A percentile compares a stretch with the other conserved stretches of the same genome.
These are phyloP conservation scores for Aspergillus sp. DNA, from an alignment of 2,329 filamentous ascomycete genomes.

Conservation along the genomic window DNA sequence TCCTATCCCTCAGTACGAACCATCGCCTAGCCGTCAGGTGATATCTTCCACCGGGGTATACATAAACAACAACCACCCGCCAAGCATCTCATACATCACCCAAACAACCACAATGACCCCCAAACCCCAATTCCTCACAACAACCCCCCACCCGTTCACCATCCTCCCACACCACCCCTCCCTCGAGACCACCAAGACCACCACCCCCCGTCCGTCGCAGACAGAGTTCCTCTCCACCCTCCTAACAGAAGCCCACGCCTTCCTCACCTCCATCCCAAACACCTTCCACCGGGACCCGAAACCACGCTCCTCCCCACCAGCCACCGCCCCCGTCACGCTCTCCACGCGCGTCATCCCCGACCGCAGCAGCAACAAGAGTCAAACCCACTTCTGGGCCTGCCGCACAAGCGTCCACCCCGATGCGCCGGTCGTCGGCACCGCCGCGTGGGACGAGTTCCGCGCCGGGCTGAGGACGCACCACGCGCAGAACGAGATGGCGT, in stretches of 20 bases:
- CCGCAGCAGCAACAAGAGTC: neutral
- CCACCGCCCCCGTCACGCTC: constrained; percentile 30
- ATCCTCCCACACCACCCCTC: constrained; percentile 30
- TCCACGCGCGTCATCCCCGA: constrained; percentile 10
- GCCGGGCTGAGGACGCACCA: constrained; percentile 37
- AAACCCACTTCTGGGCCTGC: constrained; percentile 41
- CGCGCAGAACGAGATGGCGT: constrained; percentile 41
- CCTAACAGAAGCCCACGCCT: constrained; percentile 28
- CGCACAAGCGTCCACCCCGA: constrained; percentile 39
- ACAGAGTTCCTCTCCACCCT: constrained; percentile 21
- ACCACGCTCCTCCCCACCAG: constrained; percentile 26
- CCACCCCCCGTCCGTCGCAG: constrained; percentile 16
- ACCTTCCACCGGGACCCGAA: constrained; percentile 28
- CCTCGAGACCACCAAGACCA: no score
- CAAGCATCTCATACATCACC: neutral
- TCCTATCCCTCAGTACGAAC: neutral
- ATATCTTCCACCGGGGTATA: no score
- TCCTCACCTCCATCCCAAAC: constrained; percentile 27
- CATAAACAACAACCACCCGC: no score
- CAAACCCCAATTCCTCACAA: constrained; percentile 18
- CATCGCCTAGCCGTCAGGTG: no score
- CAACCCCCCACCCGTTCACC: constrained; percentile 27
- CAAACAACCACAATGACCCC: neutral
- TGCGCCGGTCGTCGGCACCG: constrained; percentile 28
- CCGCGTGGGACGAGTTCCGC: constrained; percentile 39